Percentiles rank a stretch among this genome's conserved stretches.
Conservation (phyloP, 306 rosid species). For the Cicer arietinum region DNA sequence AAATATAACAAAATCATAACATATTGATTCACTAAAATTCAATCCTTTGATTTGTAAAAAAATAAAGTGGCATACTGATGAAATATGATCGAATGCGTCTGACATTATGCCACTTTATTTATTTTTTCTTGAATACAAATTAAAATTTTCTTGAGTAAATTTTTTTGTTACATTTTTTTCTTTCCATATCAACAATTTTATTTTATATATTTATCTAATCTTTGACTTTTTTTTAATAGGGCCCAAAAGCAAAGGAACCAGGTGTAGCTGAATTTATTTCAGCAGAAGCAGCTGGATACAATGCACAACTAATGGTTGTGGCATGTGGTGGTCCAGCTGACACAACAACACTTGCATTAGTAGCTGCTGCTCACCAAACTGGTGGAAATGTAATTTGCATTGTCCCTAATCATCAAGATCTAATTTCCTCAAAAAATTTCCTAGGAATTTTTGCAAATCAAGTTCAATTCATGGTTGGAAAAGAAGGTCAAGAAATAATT, state of each 20-base stretch:
- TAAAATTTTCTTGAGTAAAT: not conserved
- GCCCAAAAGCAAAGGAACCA: slow-evolving; percentile 67
- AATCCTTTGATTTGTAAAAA: too few species aligned
- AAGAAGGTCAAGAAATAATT: slow-evolving; percentile 50
- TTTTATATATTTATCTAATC: slow-evolving; percentile 13
- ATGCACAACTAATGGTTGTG: slow-evolving; percentile 77
- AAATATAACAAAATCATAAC: too few species aligned
- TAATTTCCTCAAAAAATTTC: slow-evolving; percentile 46
- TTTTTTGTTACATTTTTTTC: not conserved
- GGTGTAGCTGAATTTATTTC: slow-evolving; percentile 80
- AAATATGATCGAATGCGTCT: too few species aligned
- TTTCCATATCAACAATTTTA: not conserved
- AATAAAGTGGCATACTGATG: too few species aligned
- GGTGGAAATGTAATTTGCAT: slow-evolving; percentile 74
- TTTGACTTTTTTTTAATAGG: slow-evolving; percentile 45
- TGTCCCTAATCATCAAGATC: slow-evolving; percentile 45
- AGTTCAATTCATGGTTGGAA: slow-evolving; percentile 68
- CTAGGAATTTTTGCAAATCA: slow-evolving; percentile 40
- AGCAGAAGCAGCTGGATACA: slow-evolving; percentile 87
- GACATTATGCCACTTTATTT: too few species aligned
- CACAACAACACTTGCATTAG: slow-evolving; percentile 60
- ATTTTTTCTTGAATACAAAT: too few species aligned
- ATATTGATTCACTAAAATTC: too few species aligned
- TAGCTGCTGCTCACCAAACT: slow-evolving; percentile 78
- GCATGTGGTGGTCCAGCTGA: slow-evolving; percentile 60